Base-by-base conservation (phyloP, 1,284 basidiomycete genomes). In the Neolentinus lepideus region DNA sequence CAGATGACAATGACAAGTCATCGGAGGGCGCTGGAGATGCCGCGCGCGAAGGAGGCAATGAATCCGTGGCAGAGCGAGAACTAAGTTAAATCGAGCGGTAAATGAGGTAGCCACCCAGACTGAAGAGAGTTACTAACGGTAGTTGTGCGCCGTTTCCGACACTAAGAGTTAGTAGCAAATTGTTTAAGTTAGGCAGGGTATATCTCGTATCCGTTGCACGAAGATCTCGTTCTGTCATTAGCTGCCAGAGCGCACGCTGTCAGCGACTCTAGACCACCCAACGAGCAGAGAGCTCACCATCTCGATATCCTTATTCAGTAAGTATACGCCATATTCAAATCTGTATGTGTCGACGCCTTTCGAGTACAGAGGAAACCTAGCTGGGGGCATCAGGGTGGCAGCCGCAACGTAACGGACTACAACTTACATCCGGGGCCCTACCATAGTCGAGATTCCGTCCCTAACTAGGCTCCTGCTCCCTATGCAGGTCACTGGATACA, bases 281-380 rank as follows among this genome's bases (percentile, higher is more conserved):
- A 9, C 6, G 57, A 25, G 53, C 48, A 54, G 35, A 54, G 45
- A 33, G 63, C 82, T 63, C 62, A 94, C 93, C 79, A 94, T 78
- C 73, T 99, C 96, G 60, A 99, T 94, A 68, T 99, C 80, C 73
- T 99, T 99, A 76, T 99, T 99, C 36, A 99, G 76, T 51, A 99
- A 72, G 68, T 97, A 99, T 2, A 98, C 94, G 9, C 88, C 97
- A 71, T 99, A 99, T 68, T 99, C 96, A 69, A 97, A 99, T 26
- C 97, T 81, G 71, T 98, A 98, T 43, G 87, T 86, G 68, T 99
- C 97, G 56, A 98, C 94, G 10, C 94, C 94, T 70, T 85, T 92
- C 0, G 90, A 89, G 67, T 94, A 98, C 33, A 99, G 75, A 10
- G 96, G 95, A 68, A 97, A 98, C 78, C 93, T 94, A 59, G 36